phyloP scores from a whole-genome alignment of 805 yeast genomes.

The Yarrowia sp. region DNA sequence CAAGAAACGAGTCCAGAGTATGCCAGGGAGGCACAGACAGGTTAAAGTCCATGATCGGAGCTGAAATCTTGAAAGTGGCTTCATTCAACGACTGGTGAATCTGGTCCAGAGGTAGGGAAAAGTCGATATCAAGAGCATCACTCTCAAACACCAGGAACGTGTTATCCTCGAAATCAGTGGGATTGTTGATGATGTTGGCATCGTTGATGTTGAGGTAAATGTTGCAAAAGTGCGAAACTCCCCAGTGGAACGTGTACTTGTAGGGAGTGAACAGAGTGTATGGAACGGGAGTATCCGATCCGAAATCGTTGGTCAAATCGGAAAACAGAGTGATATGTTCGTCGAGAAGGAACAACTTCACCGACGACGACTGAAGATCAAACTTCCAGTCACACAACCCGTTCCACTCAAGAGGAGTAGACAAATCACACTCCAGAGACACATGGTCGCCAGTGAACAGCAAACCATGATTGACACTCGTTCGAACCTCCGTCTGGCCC shows the following conservation, averaged over 20 bases:
- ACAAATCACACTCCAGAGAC: conserved; percentile 60
- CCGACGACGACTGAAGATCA: conserved; percentile 58
- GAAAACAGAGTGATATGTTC: conserved; percentile 80
- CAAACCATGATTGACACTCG: conserved; percentile 90
- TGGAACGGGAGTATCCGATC: conserved; percentile 66
- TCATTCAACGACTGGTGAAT: conserved; percentile 46
- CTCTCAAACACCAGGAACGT: conserved; percentile 79
- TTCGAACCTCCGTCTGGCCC: conserved; percentile 65
- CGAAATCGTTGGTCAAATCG: conserved; percentile 79
- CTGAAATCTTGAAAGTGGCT: conserved; percentile 43
- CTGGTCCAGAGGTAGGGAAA: conserved; percentile 64
- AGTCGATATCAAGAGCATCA: conserved; percentile 55
- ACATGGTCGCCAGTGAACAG: conserved; percentile 69
- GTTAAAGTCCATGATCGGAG: conserved; percentile 67
- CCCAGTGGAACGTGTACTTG: conserved; percentile 67
- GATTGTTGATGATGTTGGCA: conserved; percentile 85
- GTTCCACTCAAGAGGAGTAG: conserved; percentile 85
- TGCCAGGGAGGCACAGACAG: conserved; percentile 93
- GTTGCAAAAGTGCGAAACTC: conserved; percentile 57
- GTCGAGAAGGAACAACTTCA: conserved; percentile 70
- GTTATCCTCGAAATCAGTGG: conserved; percentile 82
- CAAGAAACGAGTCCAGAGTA: conserved; percentile 75
- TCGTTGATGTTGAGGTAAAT: conserved; percentile 83
- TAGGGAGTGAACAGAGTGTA: conserved; percentile 82
- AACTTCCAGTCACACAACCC: conserved; percentile 75